A percentile compares a stretch with the other conserved stretches of the same genome.
These are phyloP conservation scores for Auriscalpium orientale DNA, from an alignment of 768 basidiomycete species.

Conservation along the genomic window DNA sequence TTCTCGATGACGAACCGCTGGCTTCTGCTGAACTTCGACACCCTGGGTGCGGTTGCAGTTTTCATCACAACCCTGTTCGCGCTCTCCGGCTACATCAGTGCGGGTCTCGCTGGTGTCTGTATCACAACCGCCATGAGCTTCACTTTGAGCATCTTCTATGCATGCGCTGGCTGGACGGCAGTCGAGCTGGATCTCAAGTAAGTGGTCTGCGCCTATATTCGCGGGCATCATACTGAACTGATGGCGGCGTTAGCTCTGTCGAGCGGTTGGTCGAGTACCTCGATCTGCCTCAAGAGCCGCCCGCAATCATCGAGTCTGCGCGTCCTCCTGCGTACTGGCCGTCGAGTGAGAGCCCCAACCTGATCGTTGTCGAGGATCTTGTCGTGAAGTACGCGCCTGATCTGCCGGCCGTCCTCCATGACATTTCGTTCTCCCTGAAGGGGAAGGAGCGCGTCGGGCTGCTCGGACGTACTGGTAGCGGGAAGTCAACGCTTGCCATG, in stretches of 20 bases:
- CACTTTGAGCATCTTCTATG: constrained; percentile 44
- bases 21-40: constrained; percentile 79
- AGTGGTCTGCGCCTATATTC: not conserved
- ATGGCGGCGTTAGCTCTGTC: constrained; percentile 87
- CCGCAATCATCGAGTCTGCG: constrained; percentile 61
- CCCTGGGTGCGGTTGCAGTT: constrained; percentile 65
- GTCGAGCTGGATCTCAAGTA: constrained; percentile 74
- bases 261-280: constrained; percentile 91
- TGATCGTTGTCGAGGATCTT: constrained; percentile 68
- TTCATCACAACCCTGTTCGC: constrained; percentile 73
- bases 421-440: constrained; percentile 64
- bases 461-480: constrained; percentile 76
- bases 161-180: constrained; percentile 41
- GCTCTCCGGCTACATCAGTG: constrained; percentile 48
- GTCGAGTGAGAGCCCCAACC: constrained; percentile 52
- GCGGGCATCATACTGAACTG: constrained; percentile 29
- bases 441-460: constrained; percentile 73
- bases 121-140: constrained; percentile 70
- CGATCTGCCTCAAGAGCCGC: constrained; percentile 81
- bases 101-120: constrained; percentile 63
- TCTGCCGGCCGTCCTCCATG: constrained; percentile 71
- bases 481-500: constrained; percentile 82
- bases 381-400: constrained; percentile 80
- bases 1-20: constrained; percentile 90
- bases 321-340: constrained; percentile 93